Evolutionary conservation across 1,139 yeast genomes (phyloP).

Genomic region (Kodamaea suecica): DNA sequence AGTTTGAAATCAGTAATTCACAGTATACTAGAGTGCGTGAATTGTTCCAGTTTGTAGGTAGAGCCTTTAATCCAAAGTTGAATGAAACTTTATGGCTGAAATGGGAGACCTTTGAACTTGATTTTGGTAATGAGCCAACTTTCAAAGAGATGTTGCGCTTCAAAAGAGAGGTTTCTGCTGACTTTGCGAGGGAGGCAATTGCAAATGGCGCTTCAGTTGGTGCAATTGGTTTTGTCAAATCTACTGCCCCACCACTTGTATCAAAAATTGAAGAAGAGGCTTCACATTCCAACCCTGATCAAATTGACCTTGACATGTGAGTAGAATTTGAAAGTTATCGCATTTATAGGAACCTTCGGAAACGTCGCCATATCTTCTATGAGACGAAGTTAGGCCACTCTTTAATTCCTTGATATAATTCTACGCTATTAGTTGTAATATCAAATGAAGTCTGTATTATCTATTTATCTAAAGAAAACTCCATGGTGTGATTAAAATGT

Average conservation of each 20-base stretch:
- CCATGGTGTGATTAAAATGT: no score
- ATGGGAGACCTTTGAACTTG: constrained; percentile 76
- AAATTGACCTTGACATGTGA: constrained; percentile 58
- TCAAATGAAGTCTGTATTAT: no score
- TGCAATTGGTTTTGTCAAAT: constrained; percentile 53
- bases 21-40: constrained; percentile 62
- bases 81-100: constrained; percentile 41
- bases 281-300: constrained; percentile 54
- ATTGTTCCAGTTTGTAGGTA: constrained; percentile 42
- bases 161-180: constrained; percentile 40
- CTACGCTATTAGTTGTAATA: no score
- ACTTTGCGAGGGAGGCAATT: constrained; percentile 31
- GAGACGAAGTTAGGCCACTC: no score
- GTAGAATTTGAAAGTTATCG: no score
- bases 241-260: constrained; percentile 22
- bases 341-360: no score
- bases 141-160: constrained; percentile 72
- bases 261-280: constrained; percentile 9
- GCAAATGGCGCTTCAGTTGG: background rate
- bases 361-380: no score
- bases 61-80: constrained; percentile 20
- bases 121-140: constrained; percentile 65
- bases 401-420: no score
- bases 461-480: no score
- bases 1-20: constrained; percentile 45